These are phyloP conservation scores for Drosera capensis DNA, from an alignment of 148 eudicot species.

Conservation along the genomic window DNA sequence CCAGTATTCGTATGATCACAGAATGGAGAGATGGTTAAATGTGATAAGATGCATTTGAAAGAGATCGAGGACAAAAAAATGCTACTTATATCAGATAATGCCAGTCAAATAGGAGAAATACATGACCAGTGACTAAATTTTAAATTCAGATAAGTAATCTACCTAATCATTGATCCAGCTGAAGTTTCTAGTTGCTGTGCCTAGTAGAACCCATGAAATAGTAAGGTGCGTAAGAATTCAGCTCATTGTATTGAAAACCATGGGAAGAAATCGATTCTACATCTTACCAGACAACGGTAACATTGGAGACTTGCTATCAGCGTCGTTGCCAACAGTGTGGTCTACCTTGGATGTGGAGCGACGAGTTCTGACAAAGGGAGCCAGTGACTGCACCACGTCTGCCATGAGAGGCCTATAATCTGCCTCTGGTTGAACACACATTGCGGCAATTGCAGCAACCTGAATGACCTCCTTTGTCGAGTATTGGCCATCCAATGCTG, in stretches of 20 bases:
- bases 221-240: not conserved
- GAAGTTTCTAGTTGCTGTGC: too few species aligned
- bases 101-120: too few species aligned
- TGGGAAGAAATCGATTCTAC: not conserved
- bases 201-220: too few species aligned
- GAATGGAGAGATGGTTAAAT: too few species aligned
- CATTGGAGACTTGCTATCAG: conserved; percentile 37
- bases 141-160: too few species aligned
- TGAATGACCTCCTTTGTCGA: conserved; percentile 76
- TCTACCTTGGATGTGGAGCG: conserved; percentile 24
- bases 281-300: conserved; percentile 7
- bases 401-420: conserved; percentile 96
- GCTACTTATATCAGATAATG: too few species aligned
- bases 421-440: conserved; percentile 93
- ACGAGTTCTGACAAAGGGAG: conserved; percentile 61
- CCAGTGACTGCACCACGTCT: conserved; percentile 87
- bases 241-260: not conserved
- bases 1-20: too few species aligned
- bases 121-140: too few species aligned
- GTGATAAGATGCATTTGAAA: too few species aligned
- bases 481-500: conserved; percentile 70
- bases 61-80: too few species aligned
- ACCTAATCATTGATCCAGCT: too few species aligned
- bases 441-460: conserved; percentile 93
- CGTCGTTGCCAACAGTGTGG: conserved; percentile 25